phyloP scores from a whole-genome alignment of 208 protist genomes.

The Naegleria gruberi region DNA sequence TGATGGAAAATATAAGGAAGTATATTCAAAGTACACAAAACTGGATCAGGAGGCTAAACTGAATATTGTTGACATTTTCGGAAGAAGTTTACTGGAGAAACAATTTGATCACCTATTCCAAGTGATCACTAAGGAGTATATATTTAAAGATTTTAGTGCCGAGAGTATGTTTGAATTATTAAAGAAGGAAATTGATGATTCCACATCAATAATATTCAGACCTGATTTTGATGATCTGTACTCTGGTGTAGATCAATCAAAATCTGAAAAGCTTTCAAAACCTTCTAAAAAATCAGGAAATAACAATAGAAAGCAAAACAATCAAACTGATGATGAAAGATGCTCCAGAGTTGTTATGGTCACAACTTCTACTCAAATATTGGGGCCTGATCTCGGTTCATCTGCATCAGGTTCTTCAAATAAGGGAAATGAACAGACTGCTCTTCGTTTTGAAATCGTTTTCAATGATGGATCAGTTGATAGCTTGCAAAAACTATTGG shows the following conservation, averaged over 20 bases:
- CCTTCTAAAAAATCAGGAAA: background rate
- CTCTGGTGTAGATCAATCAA: background rate
- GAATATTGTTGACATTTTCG: background rate
- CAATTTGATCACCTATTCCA: background rate
- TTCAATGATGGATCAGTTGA: constrained; percentile 13
- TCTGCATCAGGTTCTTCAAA: background rate
- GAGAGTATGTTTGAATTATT: background rate
- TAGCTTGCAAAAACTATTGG: constrained; percentile 11
- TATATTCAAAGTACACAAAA: background rate
- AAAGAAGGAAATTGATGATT: background rate
- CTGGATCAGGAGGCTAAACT: background rate
- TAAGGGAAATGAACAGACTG: background rate
- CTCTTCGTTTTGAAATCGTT: background rate
- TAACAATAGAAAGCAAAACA: background rate
- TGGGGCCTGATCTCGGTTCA: background rate
- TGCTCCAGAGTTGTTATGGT: background rate
- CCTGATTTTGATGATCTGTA: background rate
- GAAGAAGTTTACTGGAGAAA: background rate
- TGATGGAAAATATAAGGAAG: background rate
- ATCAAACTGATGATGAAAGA: background rate
- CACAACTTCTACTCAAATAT: background rate
- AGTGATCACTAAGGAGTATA: background rate
- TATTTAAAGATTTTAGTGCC: background rate
- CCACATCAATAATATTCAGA: background rate
- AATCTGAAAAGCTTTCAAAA: background rate